Percentiles rank a stretch among this genome's conserved stretches.
Conservation (phyloP, 768 basidiomycete species). For the Lactarius sp. region DNA sequence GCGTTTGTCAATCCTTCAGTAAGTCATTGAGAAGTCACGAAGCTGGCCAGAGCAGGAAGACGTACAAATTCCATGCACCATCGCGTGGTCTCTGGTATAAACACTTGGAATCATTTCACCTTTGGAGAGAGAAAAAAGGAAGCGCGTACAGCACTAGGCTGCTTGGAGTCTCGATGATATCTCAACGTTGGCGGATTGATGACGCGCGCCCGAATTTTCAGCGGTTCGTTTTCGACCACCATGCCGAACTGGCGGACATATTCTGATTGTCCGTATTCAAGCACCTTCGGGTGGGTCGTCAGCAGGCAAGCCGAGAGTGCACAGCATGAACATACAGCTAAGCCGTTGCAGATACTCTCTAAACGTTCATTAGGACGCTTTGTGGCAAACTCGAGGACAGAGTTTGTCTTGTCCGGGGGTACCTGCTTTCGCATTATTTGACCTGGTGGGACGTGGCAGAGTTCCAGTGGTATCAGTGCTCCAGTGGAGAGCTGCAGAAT, state of each 20-base stretch:
- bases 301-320: not conserved
- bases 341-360: constrained; percentile 47
- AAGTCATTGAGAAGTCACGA: not conserved
- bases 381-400: constrained; percentile 62
- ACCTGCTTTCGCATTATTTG: constrained; percentile 73
- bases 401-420: constrained; percentile 58
- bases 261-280: constrained; percentile 43
- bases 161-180: constrained; percentile 56
- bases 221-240: constrained; percentile 49
- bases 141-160: constrained; percentile 52
- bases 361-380: constrained; percentile 57
- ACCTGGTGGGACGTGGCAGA: constrained; percentile 55
- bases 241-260: constrained; percentile 68
- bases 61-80: constrained; percentile 77
- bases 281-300: constrained; percentile 37
- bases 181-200: constrained; percentile 58
- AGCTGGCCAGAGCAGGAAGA: not conserved
- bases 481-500: constrained; percentile 49
- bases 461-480: constrained; percentile 63
- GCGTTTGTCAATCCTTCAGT: constrained; percentile 61
- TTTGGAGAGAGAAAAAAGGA: not conserved
- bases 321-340: constrained; percentile 37
- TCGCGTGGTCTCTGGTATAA: constrained; percentile 49
- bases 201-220: constrained; percentile 57
- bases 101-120: not conserved